phyloP scores from a whole-genome alignment of 306 rosid species.

The Castanea sativa region DNA sequence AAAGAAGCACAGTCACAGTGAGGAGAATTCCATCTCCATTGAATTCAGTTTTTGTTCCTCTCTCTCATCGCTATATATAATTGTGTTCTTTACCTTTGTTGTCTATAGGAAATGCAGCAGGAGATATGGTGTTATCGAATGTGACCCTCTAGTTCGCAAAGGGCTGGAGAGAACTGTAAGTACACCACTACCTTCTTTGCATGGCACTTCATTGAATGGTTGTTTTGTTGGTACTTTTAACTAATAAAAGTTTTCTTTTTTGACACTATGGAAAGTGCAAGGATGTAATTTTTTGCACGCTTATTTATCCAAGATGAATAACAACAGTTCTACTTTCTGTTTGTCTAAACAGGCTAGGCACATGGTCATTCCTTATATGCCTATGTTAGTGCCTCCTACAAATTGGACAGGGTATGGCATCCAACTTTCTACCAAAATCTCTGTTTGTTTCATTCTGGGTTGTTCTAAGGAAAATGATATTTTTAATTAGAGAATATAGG shows the following conservation, averaged over 20 bases:
- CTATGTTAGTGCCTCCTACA: slow-evolving; percentile 91
- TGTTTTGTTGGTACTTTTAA: slow-evolving; percentile 7
- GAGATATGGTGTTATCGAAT: slow-evolving; percentile 91
- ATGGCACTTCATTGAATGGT: slow-evolving; percentile 1
- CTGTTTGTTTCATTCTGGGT: background rate
- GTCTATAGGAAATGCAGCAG: slow-evolving; percentile 54
- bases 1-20: slow-evolving; percentile 69
- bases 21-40: slow-evolving; percentile 31
- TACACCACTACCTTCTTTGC: slow-evolving; percentile 17
- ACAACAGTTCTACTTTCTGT: slow-evolving; percentile 21
- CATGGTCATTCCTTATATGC: slow-evolving; percentile 98
- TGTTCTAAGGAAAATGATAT: background rate
- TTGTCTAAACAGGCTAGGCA: slow-evolving; percentile 78
- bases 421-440: background rate
- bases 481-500: background rate
- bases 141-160: slow-evolving; percentile 66
- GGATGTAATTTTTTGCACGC: slow-evolving; percentile 5
- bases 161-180: slow-evolving; percentile 92
- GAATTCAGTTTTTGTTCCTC: background rate
- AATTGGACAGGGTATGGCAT: slow-evolving; percentile 80
- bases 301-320: slow-evolving; percentile 16
- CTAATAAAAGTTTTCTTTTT: slow-evolving; percentile 3
- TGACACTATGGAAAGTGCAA: background rate
- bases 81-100: slow-evolving; percentile 19
- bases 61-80: slow-evolving; percentile 6